phyloP scores from a whole-genome alignment of 768 basidiomycete genomes.

The Termitomyces heimii region DNA sequence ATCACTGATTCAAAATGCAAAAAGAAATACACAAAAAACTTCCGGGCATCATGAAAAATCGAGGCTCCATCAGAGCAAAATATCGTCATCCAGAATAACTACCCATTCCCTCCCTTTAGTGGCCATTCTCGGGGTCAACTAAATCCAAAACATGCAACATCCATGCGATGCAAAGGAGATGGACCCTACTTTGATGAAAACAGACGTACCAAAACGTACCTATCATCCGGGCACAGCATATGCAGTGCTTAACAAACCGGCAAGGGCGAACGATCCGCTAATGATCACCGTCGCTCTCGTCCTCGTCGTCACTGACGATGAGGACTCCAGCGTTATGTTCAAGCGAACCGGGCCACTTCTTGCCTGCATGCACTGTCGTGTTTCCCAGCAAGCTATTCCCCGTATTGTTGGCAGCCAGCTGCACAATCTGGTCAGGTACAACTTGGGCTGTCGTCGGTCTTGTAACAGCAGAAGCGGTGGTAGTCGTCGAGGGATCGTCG shows the following conservation, averaged over 20 bases:
- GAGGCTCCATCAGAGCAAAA: neutral
- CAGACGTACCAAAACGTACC: constrained; percentile 8
- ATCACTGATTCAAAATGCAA: constrained; percentile 9
- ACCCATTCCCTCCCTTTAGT: neutral
- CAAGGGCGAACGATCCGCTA: neutral
- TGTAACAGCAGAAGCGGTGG: neutral
- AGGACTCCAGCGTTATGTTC: constrained; percentile 34
- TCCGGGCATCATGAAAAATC: constrained; percentile 3
- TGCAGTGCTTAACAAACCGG: neutral
- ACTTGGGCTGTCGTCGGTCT: neutral
- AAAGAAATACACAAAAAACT: constrained; percentile 16
- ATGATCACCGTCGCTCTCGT: constrained; percentile 14
- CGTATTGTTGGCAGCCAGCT: neutral
- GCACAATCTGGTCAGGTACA: neutral
- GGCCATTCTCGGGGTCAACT: neutral
- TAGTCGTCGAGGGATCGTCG: constrained; percentile 7
- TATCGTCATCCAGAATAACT: neutral
- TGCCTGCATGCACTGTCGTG: constrained; percentile 14
- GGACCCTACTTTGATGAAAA: neutral
- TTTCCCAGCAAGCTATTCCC: neutral
- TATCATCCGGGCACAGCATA: constrained; percentile 1
- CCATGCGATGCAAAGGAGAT: neutral
- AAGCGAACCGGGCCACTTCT: constrained; percentile 41
- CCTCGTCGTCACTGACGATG: constrained; percentile 33
- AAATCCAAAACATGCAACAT: neutral